These are phyloP conservation scores for Stephania cephalantha DNA, from an alignment of 164 flowering plant species.

Conservation along the genomic window DNA sequence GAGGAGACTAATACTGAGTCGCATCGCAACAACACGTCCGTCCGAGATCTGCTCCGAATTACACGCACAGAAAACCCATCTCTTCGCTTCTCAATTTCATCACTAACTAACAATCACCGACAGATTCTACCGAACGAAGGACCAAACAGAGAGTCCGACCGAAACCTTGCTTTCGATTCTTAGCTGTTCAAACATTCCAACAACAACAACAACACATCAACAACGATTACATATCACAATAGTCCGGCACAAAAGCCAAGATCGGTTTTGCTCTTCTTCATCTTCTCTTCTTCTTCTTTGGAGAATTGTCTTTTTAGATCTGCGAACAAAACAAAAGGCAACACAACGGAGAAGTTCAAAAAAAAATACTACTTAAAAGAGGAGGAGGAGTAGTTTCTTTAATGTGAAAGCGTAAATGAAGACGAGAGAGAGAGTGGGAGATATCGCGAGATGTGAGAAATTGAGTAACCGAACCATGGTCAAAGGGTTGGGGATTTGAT, in stretches of 20 bases:
- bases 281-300: constrained; percentile 41
- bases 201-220: no score
- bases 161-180: not conserved
- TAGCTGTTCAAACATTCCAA: no score
- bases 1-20: not conserved
- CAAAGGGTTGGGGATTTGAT: constrained; percentile 1
- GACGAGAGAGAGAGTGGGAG: not conserved
- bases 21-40: not conserved
- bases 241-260: not conserved
- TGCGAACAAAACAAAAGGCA: no score
- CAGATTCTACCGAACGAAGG: not conserved
- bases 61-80: not conserved
- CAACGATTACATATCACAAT: not conserved
- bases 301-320: not conserved
- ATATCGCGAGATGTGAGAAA: constrained; percentile 6
- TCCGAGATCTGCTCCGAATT: not conserved
- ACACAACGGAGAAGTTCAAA: not conserved
- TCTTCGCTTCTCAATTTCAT: not conserved
- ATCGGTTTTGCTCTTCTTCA: not conserved
- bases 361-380: not conserved
- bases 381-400: not conserved
- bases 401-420: not conserved
- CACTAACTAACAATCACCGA: not conserved
- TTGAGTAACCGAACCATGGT: not conserved
- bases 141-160: not conserved